Base-by-base conservation (phyloP, 768 basidiomycete genomes). In the Tulasnella calospora region DNA sequence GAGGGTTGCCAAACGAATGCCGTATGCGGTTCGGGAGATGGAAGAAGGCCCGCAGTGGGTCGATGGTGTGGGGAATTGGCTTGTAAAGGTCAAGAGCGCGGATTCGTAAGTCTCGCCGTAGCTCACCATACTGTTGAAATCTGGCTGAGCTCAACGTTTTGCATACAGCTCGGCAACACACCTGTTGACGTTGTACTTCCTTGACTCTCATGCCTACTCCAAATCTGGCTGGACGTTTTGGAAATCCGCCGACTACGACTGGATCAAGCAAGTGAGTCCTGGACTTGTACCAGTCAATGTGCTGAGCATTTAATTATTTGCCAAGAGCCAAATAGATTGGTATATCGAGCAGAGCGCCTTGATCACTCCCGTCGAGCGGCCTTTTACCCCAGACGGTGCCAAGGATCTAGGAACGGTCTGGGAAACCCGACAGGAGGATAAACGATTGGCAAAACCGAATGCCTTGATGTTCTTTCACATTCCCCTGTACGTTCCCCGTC, bases 381-480 rank as follows among this genome's bases (percentile, higher is more conserved):
- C 96, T 0, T 97, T 95, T 85, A 87, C 83, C 0, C 95, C 95
- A 0, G 94, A 95, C 82, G 89, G 89, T 7, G 88, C 86, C 2
- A 89, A 89, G 74, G 94, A 95, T 82, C 82, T 95, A 0, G 92
- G 89, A 7, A 84, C 87, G 73, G 83, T 89, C 71, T 94, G 92
- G 93, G 69, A 30, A 72, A 74, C 38, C 40, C 79, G 12, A 74
- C 51, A 61, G 84, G 84, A 74, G 88, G 92, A 30, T 89, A 92
- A 80, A 83, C 87, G 86, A 77, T 86, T 96, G 3, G 94, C 93
- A 5, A 99, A 98, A 84, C 97, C 97, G 1, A 98, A 98, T 82
- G 97, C 95, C 0, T 84, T 99, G 81, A 94, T 95, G 92, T 98
- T 97, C 86, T 98, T 98, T 90, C 97, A 99, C 81, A 99, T 99